Base-by-base conservation (phyloP, 768 basidiomycete genomes). In the Tephrocybe sp. region DNA sequence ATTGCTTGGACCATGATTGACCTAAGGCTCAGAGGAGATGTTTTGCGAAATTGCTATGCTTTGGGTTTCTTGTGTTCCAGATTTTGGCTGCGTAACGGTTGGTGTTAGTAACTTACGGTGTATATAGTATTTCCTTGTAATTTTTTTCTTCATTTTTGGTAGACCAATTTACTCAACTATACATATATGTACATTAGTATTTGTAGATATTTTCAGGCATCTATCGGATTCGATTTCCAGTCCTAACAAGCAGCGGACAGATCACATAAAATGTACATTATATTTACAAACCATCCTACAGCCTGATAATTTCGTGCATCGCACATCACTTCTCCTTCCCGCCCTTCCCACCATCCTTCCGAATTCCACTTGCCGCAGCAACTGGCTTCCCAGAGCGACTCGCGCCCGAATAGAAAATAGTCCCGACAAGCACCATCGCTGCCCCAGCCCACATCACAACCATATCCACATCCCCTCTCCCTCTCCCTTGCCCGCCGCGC, bases 381-480 rank as follows among this genome's bases (percentile, higher is more conserved):
- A 62, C 44, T 52, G 60, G 8, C 62, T 73, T 22, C 72, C 72
- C 9, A 79, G 44, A 3, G 4, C 26, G 26, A 7, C 26, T 26
- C 26, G 26, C 26, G 26, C 26, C 26, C 26, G 87, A 80, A 68
- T 92, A 92, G 4, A 74, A 76, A 23, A 91, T 57, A 3, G 88
- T 91, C 3, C 90, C 90, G 4, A 80, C 49, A 51, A 91, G 72
- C 6, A 92, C 89, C 57, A 88, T 58, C 23, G 62, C 74, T 0
- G 88, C 87, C 0, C 90, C 89, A 5, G 59, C 62, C 85, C 87
- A 89, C 75, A 92, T 79, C 73, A 77, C 71, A 36, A 50, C 39
- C 55, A 69, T 60, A 53, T 76, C 67, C 32, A 74, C 71, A 36
- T 68, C 57, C 23, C 66, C 62, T 10, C 53, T 52, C 17, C 32